Base-by-base conservation (phyloP, 1,139 yeast species). In the Taiozyma sp. region DNA sequence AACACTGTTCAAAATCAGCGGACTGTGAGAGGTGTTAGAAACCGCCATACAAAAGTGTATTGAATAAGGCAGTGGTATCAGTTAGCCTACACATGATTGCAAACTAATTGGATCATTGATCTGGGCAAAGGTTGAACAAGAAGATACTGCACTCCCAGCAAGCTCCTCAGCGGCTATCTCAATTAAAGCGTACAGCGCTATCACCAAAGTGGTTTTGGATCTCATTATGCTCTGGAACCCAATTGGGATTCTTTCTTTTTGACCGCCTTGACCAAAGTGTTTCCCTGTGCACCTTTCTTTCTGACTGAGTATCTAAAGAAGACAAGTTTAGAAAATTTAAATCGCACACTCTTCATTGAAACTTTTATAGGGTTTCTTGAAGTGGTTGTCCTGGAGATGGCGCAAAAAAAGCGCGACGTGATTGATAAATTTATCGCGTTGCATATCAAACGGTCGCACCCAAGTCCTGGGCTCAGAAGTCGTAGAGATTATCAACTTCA, bases 1-100 rank as follows among this genome's bases (percentile, higher is more conserved):
- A 59, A 44, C 64, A 61, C 7, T 48, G 43, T 9, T 48, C 47
- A 48, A 60, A 58, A 13, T 56, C 54, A 10, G 48, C 32, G 12
- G 57, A 50, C 63, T 58, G 19, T 28, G 24, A 22, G 10, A n/a
- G 8, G 5, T 23, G 29, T 22, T 19, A 24, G 22, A 39, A 24
- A n/a, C 23, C 41, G n/a, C 14, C 30, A 32, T 23, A 29, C 13
- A 13, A 4, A 3, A 30, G 9, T 8, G 10, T 14, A 19, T 14
- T 32, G 14, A n/a, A n/a, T 7, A 6, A 28, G 39, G 45, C 36
- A 32, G 19, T 27, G 36, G 38, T 47, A 48, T 52, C 27, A 40
- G 39, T 5, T 51, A 32, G 36, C 58, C 44, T 56, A 56, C 57
- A 47, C 57, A 56, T 9, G 56, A 49, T 10, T 32, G 13, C 22